Evolutionary conservation across 129 eudicot genomes (phyloP).

Genomic region (Apium graveolens): DNA sequence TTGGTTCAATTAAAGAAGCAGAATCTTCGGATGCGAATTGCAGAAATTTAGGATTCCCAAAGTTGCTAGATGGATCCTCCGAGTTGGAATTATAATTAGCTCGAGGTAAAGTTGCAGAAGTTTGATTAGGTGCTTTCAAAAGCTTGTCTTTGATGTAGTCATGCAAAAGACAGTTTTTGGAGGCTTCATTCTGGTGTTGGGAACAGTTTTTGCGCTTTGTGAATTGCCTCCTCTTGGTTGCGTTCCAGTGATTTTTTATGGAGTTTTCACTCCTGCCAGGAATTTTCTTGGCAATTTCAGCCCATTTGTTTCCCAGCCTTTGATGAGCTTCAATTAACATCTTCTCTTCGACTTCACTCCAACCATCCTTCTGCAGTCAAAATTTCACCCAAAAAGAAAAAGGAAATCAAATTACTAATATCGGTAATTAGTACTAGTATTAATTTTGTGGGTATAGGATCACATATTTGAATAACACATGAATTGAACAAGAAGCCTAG

Average conservation of each 20-base stretch:
- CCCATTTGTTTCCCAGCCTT: conserved; percentile 1
- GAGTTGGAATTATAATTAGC: background rate
- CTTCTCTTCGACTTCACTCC: background rate
- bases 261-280: background rate
- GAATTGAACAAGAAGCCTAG: background rate
- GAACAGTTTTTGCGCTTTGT: background rate
- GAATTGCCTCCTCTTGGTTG: conserved; percentile 1
- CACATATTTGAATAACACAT: background rate
- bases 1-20: conserved; percentile 25
- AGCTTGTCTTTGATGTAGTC: conserved; percentile 40
- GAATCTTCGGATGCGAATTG: conserved; percentile 16
- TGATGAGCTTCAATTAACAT: background rate
- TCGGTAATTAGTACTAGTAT: no score
- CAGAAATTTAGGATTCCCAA: conserved; percentile 9
- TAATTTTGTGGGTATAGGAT: background rate
- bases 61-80: conserved; percentile 15
- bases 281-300: background rate
- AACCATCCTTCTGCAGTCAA: conserved; percentile 1
- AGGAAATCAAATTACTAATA: background rate
- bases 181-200: no score
- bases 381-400: background rate
- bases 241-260: conserved; percentile 7
- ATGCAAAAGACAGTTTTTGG: conserved; percentile 27
- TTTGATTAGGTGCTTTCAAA: background rate
- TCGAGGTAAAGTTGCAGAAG: conserved; percentile 16